Conservation (phyloP, 495 filamentous ascomycete species). For the Hypoxylon intermedium region DNA sequence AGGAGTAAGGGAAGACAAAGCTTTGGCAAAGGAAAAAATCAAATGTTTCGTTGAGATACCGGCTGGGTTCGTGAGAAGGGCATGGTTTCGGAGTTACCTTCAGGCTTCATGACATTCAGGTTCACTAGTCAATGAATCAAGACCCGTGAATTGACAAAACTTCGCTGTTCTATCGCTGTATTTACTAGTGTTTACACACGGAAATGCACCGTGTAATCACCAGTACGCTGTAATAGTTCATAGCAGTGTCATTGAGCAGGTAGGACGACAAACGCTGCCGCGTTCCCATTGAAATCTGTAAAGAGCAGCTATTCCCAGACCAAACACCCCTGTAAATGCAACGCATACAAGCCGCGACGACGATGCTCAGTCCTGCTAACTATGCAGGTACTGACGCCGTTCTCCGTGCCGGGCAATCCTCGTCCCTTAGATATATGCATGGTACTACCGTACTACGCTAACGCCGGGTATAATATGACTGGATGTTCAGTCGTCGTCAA, state of each 20-base stretch:
- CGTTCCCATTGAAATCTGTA: constrained; percentile 3
- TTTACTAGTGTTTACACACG: background rate
- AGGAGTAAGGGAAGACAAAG: constrained; percentile 54
- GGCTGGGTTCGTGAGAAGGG: constrained; percentile 53
- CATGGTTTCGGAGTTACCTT: constrained; percentile 59
- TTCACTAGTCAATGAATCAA: constrained; percentile 58
- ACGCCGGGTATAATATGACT: constrained; percentile 19
- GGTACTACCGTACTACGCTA: constrained; percentile 11
- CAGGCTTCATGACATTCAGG: constrained; percentile 56
- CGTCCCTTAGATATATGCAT: constrained; percentile 18
- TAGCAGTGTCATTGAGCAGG: constrained; percentile 2
- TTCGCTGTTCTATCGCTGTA: background rate
- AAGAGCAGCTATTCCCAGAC: constrained; percentile 10
- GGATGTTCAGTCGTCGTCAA: constrained; percentile 63
- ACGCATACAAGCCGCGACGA: constrained; percentile 19
- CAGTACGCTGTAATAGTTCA: background rate
- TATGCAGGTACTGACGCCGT: constrained; percentile 43
- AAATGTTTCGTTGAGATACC: constrained; percentile 47
- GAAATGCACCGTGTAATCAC: too few species aligned
- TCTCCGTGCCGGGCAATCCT: constrained; percentile 41
- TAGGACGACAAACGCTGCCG: constrained; percentile 6
- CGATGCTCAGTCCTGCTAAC: constrained; percentile 12
- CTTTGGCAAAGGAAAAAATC: constrained; percentile 35
- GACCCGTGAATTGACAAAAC: constrained; percentile 40
- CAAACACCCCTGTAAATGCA: constrained; percentile 39